A percentile compares a stretch with the other conserved stretches of the same genome.
Conservation (phyloP, 805 yeast species). For the Pichia cabralensis region DNA sequence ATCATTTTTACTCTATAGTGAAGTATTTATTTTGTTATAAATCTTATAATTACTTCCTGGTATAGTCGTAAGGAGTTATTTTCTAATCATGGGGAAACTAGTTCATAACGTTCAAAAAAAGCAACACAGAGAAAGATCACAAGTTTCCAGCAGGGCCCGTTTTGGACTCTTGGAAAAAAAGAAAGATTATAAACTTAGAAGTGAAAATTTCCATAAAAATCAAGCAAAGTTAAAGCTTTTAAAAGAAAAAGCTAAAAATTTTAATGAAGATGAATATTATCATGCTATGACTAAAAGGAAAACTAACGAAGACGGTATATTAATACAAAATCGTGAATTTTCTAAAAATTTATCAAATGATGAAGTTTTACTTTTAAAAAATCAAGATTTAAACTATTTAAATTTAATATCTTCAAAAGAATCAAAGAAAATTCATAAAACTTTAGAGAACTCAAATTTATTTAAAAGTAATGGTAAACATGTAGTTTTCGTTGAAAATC, state of each 20-base stretch:
- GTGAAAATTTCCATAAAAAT: slow-evolving; percentile 47
- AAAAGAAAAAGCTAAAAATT: slow-evolving; percentile 56
- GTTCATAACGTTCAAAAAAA: slow-evolving; percentile 92
- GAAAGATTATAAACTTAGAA: slow-evolving; percentile 60
- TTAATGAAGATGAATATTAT: slow-evolving; percentile 93
- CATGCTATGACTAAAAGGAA: slow-evolving; percentile 76
- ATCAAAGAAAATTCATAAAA: slow-evolving; percentile 49
- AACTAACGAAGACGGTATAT: slow-evolving; percentile 62
- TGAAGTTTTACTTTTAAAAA: slow-evolving; percentile 73
- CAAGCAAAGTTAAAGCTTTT: slow-evolving; percentile 60
- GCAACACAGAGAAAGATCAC: slow-evolving; percentile 92
- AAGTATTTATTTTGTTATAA: no score
- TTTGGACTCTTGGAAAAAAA: slow-evolving; percentile 90
- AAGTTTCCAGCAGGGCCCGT: slow-evolving; percentile 60
- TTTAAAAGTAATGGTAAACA: slow-evolving; percentile 57
- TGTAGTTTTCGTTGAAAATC: slow-evolving; percentile 72
- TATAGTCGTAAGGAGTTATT: no score
- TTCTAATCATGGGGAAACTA: slow-evolving; percentile 57
- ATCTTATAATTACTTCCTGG: no score
- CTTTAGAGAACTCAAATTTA: slow-evolving; percentile 38
- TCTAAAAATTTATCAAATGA: slow-evolving; percentile 53
- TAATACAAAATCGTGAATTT: slow-evolving; percentile 51
- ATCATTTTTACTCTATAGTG: no score
- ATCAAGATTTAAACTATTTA: slow-evolving; percentile 85
- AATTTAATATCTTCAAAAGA: slow-evolving; percentile 70